Evolutionary conservation across 768 basidiomycete species (phyloP).

Genomic region (Rhizopogon vesiculosus): DNA sequence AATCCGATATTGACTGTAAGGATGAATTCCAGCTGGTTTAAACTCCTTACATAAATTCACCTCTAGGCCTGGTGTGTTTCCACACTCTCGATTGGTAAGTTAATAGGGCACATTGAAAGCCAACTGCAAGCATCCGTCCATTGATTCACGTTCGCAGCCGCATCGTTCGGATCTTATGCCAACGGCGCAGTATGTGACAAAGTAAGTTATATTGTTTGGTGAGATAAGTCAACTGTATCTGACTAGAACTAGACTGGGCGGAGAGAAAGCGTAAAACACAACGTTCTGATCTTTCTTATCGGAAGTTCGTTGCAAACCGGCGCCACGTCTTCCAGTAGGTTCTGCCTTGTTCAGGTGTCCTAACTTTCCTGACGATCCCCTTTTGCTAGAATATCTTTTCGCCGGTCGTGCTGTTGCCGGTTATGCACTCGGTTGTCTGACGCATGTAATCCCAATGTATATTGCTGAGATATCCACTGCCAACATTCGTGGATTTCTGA

Average conservation of each 20-base stretch:
- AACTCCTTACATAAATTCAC: background rate
- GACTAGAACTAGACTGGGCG: conserved; percentile 19
- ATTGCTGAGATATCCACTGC: conserved; percentile 35
- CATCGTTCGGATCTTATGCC: conserved; percentile 24
- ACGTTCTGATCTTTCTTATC: conserved; percentile 23
- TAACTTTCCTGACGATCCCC: background rate
- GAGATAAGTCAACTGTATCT: background rate
- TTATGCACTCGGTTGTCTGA: conserved; percentile 15
- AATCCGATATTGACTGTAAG: background rate
- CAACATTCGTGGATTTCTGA: conserved; percentile 32
- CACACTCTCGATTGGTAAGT: background rate
- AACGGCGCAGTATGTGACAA: conserved; percentile 27
- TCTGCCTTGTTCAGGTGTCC: background rate
- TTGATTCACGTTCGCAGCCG: conserved; percentile 16
- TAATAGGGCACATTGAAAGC: background rate
- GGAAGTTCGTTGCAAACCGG: conserved; percentile 27
- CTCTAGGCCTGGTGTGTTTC: background rate
- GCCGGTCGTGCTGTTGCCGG: conserved; percentile 22
- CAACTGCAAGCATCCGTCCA: background rate
- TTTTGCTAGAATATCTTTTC: conserved; percentile 19
- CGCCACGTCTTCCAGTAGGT: conserved; percentile 20
- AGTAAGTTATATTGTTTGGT: background rate
- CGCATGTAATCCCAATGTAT: conserved; percentile 27
- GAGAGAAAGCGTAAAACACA: conserved; percentile 21
- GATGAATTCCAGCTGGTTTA: background rate